Base-by-base conservation (phyloP, 225 moss, liverwort and hornwort species). In the Neckera pumila region DNA sequence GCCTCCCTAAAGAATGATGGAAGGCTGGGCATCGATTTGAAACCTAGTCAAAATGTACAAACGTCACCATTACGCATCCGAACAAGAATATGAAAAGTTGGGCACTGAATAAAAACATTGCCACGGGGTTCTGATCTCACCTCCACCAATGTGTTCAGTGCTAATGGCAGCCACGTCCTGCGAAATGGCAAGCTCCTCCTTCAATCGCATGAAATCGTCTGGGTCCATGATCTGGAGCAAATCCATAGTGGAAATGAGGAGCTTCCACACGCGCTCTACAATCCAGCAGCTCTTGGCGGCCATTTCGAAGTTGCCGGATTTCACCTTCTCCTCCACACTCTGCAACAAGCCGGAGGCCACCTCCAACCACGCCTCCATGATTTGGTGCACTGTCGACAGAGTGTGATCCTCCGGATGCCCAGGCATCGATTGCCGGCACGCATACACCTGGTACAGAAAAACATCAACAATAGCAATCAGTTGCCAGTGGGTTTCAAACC, bases 141-240 rank as follows among this genome's bases (percentile, higher is more conserved):
- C 93, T 89, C 90, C 89, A n/a, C 91, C 92, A 34, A 94, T 94
- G 83, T 92, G 90, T 86, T 89, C 89, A 12, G 88, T 88, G 89
- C 90, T 93, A 33, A 82, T 81, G 19, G 90, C 90, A 38, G 89
- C 76, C 20, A 90, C 92, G 31, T 89, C 90, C 79, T 88, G 93
- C 47, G 93, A 93, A 47, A 96, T 92, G 30, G 93, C 94, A 38
- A 97, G 92, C 58, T 93, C 94, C 89, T 96, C 94, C 92, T 96
- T 97, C 83, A 97, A 90, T 72, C 93, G 92, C 96, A 95, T 95
- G 79, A 97, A 97, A 58, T 97, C 97, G 34, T 95, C 95, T 47
- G 97, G 97, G 90, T 97, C 97, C 96, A 97, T 96, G 53, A 97
- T 92, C 71, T 96, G 97, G 47, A 97, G 91, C 60, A 97, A 82